Evolutionary conservation across 768 basidiomycete genomes (phyloP).

Genomic region (Suillus alpinus): DNA sequence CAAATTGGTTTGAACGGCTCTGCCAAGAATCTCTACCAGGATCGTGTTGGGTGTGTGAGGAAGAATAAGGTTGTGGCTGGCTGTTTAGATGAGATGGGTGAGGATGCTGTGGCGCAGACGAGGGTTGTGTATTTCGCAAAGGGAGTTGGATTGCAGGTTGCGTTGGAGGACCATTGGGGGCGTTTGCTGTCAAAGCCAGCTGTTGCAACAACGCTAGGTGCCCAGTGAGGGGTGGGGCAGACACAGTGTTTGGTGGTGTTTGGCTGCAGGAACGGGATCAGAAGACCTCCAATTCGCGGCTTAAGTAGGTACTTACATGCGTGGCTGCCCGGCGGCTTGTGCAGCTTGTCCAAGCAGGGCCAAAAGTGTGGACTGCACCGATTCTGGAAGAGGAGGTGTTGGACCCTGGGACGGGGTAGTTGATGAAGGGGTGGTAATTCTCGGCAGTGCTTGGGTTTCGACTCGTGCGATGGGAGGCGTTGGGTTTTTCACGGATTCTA

Average conservation of each 20-base stretch:
- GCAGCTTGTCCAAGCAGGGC: slow-evolving; percentile 70
- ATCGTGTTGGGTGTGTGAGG: slow-evolving; percentile 29
- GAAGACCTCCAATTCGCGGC: slow-evolving; percentile 1
- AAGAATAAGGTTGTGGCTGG: slow-evolving; percentile 1
- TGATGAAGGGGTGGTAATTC: slow-evolving; percentile 24
- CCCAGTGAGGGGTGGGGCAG: slow-evolving; percentile 40
- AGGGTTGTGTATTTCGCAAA: not conserved
- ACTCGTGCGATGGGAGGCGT: slow-evolving; percentile 36
- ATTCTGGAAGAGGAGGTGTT: slow-evolving; percentile 13
- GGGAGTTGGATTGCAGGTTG: slow-evolving; percentile 12
- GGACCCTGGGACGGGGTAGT: slow-evolving; percentile 25
- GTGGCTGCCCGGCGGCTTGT: slow-evolving; percentile 36
- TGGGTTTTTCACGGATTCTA: slow-evolving; percentile 47
- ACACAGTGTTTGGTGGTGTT: slow-evolving; percentile 54
- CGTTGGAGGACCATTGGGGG: slow-evolving; percentile 27
- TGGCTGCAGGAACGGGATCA: slow-evolving; percentile 41
- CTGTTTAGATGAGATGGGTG: slow-evolving; percentile 13
- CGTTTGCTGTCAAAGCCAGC: slow-evolving; percentile 60
- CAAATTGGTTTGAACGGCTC: slow-evolving; percentile 27
- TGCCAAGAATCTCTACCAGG: slow-evolving; percentile 38
- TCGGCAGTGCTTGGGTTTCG: slow-evolving; percentile 29
- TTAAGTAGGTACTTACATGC: slow-evolving; percentile 36
- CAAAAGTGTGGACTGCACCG: slow-evolving; percentile 61
- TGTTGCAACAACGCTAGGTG: slow-evolving; percentile 75
- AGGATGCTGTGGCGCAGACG: slow-evolving; percentile 24